Conservation (phyloP, 2,329 filamentous ascomycete species). For the Colletotrichum liriopes region DNA sequence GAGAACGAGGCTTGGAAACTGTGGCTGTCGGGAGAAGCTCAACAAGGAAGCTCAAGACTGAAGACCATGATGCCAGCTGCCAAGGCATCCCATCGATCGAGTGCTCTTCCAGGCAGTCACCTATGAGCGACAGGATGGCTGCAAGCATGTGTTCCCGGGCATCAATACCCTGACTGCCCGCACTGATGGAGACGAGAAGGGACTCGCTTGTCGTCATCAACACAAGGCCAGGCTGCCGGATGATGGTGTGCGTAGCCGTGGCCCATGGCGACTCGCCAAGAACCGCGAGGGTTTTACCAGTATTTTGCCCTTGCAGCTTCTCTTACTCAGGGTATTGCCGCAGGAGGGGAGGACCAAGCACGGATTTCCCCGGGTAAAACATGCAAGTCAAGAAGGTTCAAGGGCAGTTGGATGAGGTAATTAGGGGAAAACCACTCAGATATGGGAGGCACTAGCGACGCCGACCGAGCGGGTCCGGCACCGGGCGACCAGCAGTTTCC, state of each 20-base stretch:
- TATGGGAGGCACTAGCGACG: constrained; percentile 1
- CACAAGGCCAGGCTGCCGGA: background rate
- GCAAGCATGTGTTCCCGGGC: background rate
- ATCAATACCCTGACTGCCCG: background rate
- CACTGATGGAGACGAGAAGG: constrained; percentile 4
- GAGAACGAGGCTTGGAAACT: constrained; percentile 8
- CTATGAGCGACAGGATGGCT: background rate
- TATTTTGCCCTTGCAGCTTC: constrained; percentile 14
- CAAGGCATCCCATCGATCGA: background rate
- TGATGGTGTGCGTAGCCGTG: constrained; percentile 13
- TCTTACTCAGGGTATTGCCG: background rate
- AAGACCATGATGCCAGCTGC: background rate
- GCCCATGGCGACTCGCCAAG: constrained; percentile 14
- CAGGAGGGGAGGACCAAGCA: background rate
- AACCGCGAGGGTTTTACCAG: constrained; percentile 16
- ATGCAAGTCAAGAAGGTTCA: background rate
- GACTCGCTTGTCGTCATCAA: background rate
- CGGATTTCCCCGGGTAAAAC: constrained; percentile 5
- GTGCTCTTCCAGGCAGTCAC: background rate
- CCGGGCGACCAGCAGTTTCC: constrained; percentile 38
- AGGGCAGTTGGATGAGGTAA: background rate
- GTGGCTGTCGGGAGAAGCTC: constrained; percentile 8
- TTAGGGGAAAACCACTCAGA: constrained; percentile 23
- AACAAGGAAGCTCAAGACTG: constrained; percentile 6
- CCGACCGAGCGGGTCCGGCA: constrained; percentile 39